Evolutionary conservation across 148 eudicot genomes (phyloP).

Genomic region (Rhododendron mucronatum): DNA sequence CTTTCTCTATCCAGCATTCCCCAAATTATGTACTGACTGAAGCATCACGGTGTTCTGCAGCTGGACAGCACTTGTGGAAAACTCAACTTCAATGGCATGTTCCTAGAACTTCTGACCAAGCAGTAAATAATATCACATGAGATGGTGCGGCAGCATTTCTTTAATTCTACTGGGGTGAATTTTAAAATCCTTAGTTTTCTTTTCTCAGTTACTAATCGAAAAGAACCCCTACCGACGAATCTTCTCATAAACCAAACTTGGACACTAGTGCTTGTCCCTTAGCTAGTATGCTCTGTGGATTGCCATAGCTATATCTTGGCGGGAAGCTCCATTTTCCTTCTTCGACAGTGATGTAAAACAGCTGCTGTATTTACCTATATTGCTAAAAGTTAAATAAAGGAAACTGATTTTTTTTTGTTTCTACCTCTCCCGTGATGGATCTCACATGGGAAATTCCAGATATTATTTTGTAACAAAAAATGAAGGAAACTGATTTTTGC

Average conservation of each 20-base stretch:
- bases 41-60: not conserved
- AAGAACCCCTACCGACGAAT: not conserved
- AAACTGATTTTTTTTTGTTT: no score
- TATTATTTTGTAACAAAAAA: no score
- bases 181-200: not conserved
- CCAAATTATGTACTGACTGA: not conserved
- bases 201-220: not conserved
- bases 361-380: no score
- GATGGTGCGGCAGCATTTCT: not conserved
- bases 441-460: no score
- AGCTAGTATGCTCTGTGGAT: not conserved
- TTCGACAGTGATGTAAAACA: no score
- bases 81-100: no score
- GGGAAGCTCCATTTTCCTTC: no score
- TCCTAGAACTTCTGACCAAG: no score
- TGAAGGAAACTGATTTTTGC: no score
- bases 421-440: no score
- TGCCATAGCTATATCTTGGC: not conserved
- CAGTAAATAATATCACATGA: not conserved
- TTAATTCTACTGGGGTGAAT: not conserved
- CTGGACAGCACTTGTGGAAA: not conserved
- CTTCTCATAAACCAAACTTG: not conserved
- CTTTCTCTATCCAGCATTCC: not conserved
- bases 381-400: no score
- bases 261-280: no score